Conservation (phyloP, 352 stramenopile genomes). For the Pythium utonaiense region DNA sequence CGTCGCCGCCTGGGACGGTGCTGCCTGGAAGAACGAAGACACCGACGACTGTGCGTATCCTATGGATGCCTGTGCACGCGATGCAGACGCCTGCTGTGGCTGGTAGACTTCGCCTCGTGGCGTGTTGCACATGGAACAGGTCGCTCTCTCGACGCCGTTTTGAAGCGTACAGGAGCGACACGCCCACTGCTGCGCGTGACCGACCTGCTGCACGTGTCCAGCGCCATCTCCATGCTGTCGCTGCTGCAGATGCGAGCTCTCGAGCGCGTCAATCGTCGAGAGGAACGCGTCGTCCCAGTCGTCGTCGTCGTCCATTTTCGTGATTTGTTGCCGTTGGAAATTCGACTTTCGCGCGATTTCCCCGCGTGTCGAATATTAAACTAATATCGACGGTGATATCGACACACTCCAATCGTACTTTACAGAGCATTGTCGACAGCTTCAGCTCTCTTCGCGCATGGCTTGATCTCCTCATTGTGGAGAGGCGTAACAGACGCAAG, state of each 20-base stretch:
- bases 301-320: constrained; percentile 53
- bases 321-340: constrained; percentile 17
- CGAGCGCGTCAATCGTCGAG: constrained; percentile 61
- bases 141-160: constrained; percentile 33
- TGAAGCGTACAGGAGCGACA: constrained; percentile 65
- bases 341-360: constrained; percentile 1
- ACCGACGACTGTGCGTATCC: not conserved
- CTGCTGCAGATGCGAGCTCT: constrained; percentile 27
- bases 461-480: constrained; percentile 18
- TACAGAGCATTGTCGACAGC: constrained; percentile 6
- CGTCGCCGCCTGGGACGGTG: not conserved
- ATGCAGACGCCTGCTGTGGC: not conserved
- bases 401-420: constrained; percentile 18
- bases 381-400: constrained; percentile 2
- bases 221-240: constrained; percentile 1
- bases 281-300: constrained; percentile 83
- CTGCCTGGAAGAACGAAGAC: not conserved
- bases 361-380: not conserved
- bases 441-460: constrained; percentile 1
- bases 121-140: constrained; percentile 55
- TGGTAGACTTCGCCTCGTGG: constrained; percentile 36
- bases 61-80: not conserved
- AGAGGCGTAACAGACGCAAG: constrained; percentile 10
- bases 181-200: constrained; percentile 23
- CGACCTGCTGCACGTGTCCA: not conserved